Base-by-base conservation (phyloP, 306 rosid genomes). In the Dryas alaskensis region DNA sequence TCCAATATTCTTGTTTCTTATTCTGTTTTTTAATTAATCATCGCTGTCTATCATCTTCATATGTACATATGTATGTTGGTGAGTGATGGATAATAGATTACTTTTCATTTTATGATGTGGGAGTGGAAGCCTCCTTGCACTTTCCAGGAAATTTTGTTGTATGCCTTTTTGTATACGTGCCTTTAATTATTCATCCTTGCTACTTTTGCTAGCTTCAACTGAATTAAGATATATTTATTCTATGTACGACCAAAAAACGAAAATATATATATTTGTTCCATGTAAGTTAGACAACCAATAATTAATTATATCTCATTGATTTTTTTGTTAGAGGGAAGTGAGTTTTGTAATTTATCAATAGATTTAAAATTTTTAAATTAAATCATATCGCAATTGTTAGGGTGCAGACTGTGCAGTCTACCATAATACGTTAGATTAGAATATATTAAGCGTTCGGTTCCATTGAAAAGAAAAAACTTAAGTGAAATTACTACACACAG, bases 81-180 rank as follows among this genome's bases (percentile, higher is more conserved):
- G 42, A 14, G 22, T 25, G 60, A 13, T 14, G 8, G 45, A 6
- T 43, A 22, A 16, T 74, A 7, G 25, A 47, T 49, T 46, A 53
- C 44, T 39, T 3, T 8, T 59, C 4, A 1, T 53, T 31, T 2
- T 53, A 1, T 46, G 57, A 37, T 76, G 65, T 25, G 54, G 65
- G 71, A 64, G 57, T 70, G 72, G 83, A 82, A 74, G 59, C 81
- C 72, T 77, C 83, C 80, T 77, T 72, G 92, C 85, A 87, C 75
- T 86, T 90, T 87, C 96, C 76, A 43, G 67, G 78, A 81, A 73
- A 72, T 25, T 72, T 31, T 40, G 63, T 70, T 65, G 84, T 75
- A 81, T 87, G 76, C 80, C 85, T 66, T 52, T 1, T 50, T 57
- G 40, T 39, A 59, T 39, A 59, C 65, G 51, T 17, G 63, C 2